phyloP scores from a whole-genome alignment of 805 yeast species.

The Metschnikowia lunata region DNA sequence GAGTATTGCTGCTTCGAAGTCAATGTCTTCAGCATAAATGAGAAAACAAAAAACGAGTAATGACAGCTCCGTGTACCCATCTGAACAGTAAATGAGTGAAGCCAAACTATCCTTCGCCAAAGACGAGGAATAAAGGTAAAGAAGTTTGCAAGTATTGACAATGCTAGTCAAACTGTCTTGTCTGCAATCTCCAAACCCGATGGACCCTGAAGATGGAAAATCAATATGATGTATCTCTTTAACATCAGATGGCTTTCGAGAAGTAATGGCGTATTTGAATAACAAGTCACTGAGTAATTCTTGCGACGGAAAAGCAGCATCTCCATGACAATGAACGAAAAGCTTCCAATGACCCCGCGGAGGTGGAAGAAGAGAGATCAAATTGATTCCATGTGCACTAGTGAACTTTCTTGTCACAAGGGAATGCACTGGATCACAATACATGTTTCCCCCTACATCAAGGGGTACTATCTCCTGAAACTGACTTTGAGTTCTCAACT shows the following conservation, averaged over 20 bases:
- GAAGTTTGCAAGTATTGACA: constrained; percentile 63
- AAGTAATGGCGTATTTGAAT: constrained; percentile 29
- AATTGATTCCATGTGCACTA: constrained; percentile 4
- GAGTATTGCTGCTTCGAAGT: constrained; percentile 61
- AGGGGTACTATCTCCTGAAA: constrained; percentile 3
- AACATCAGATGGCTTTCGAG: constrained; percentile 20
- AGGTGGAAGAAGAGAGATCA: constrained; percentile 25
- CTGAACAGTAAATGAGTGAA: constrained; percentile 70
- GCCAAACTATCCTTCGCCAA: constrained; percentile 32
- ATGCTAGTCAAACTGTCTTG: constrained; percentile 60
- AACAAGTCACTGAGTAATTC: constrained; percentile 32
- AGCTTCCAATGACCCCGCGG: constrained; percentile 55
- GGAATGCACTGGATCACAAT: constrained; percentile 16
- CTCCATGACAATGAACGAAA: constrained; percentile 56
- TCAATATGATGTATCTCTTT: constrained; percentile 34
- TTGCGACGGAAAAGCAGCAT: constrained; percentile 49
- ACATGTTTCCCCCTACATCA: constrained; percentile 1
- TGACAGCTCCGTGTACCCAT: constrained; percentile 90
- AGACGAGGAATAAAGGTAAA: constrained; percentile 40
- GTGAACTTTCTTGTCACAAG: constrained; percentile 3
- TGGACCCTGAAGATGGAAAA: constrained; percentile 83
- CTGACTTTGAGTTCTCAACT: constrained; percentile 7
- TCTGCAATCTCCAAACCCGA: constrained; percentile 68
- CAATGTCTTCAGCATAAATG: constrained; percentile 60
- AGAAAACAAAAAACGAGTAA: constrained; percentile 66